Percentiles rank a stretch among this genome's conserved stretches.
phyloP scores from a whole-genome alignment of 371 early-diverging fungal species.

The Coemansia sp. region DNA sequence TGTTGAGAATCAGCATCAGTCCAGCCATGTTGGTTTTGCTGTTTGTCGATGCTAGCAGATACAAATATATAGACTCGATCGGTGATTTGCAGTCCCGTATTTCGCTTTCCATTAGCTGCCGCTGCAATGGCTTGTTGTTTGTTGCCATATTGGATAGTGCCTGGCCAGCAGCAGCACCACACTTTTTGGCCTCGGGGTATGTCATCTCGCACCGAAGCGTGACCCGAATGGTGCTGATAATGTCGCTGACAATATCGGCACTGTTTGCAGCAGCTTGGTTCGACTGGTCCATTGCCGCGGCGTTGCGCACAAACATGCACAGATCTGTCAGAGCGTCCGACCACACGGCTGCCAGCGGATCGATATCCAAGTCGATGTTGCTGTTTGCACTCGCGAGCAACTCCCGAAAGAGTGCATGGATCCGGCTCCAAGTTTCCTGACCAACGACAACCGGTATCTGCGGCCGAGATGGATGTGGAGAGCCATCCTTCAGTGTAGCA shows the following conservation, averaged over 20 bases:
- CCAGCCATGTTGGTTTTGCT: conserved; percentile 25
- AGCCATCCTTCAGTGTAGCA: conserved; percentile 9
- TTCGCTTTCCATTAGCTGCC: conserved; percentile 16
- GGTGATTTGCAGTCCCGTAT: neutral
- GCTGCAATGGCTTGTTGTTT: conserved; percentile 12
- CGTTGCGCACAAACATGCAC: conserved; percentile 23
- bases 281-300: conserved; percentile 23
- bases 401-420: conserved; percentile 14
- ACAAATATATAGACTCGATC: conserved; percentile 13
- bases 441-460: conserved; percentile 5
- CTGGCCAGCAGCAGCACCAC: conserved; percentile 22
- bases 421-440: conserved; percentile 1
- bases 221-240: neutral
- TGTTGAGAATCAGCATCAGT: conserved; percentile 33
- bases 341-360: neutral
- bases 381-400: neutral
- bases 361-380: neutral
- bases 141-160: conserved; percentile 35
- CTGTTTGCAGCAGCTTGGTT: conserved; percentile 21
- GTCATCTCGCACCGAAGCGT: conserved; percentile 12
- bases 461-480: conserved; percentile 40
- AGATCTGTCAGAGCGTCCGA: neutral
- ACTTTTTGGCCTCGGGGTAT: conserved; percentile 14
- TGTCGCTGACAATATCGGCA: conserved; percentile 2
- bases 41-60: conserved; percentile 16